Conservation (phyloP, 1,139 yeast species). For the Kurtzmaniella quercitrusa region DNA sequence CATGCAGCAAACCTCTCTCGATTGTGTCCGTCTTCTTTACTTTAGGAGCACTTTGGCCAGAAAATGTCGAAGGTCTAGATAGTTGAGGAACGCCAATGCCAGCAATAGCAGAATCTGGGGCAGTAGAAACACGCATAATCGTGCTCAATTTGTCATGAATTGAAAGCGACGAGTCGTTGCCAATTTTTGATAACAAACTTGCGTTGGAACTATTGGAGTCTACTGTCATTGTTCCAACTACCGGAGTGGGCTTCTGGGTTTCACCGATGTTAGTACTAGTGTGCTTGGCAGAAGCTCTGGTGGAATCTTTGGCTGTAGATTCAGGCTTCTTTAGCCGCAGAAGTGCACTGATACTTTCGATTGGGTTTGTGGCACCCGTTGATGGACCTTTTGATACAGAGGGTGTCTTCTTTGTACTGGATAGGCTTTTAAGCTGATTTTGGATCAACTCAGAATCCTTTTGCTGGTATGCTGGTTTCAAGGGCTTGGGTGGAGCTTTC, state of each 20-base stretch:
- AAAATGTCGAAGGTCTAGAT: neutral
- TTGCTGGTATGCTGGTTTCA: constrained; percentile 15
- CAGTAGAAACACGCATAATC: constrained; percentile 21
- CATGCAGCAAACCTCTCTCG: constrained; percentile 43
- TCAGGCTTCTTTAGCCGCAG: constrained; percentile 7
- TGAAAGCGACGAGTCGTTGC: constrained; percentile 3
- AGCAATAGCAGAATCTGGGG: constrained; percentile 11
- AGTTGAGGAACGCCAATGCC: neutral
- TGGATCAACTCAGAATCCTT: constrained; percentile 21
- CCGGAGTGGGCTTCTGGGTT: neutral
- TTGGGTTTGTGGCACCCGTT: neutral
- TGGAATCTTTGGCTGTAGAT: neutral
- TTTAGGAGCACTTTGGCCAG: neutral
- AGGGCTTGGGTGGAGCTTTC: constrained; percentile 4
- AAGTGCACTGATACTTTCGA: constrained; percentile 13
- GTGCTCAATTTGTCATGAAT: constrained; percentile 20
- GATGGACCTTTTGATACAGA: constrained; percentile 16
- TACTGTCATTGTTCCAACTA: neutral
- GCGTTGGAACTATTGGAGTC: neutral
- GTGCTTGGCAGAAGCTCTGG: neutral
- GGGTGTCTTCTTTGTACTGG: constrained; percentile 1
- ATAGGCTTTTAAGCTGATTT: constrained; percentile 16
- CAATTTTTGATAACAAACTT: neutral
- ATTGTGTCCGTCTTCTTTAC: constrained; percentile 1
- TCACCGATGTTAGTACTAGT: neutral